Conservation (phyloP, 1,284 basidiomycete genomes). For the Cerioporus squamosus region DNA sequence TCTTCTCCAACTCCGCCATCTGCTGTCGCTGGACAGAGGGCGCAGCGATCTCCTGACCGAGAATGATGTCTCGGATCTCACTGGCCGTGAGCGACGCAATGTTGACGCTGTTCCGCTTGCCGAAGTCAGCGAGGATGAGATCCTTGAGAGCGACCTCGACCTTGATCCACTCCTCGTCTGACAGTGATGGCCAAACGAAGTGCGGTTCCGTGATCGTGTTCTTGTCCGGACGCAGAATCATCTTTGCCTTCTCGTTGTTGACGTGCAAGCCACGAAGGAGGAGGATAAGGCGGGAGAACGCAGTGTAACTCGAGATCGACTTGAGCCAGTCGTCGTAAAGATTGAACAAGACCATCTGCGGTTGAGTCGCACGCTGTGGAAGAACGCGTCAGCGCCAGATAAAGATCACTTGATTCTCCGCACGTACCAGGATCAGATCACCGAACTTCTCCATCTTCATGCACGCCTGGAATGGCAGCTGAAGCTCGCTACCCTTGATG, state of each 20-base stretch:
- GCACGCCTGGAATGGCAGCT: conserved; percentile 98
- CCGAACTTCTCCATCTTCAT: conserved; percentile 99
- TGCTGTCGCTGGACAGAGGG: conserved; percentile 95
- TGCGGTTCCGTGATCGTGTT: conserved; percentile 97
- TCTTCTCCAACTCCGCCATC: conserved; percentile 99
- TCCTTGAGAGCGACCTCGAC: conserved; percentile 98
- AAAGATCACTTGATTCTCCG: not conserved
- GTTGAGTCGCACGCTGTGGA: conserved; percentile 86
- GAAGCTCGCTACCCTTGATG: conserved; percentile 98
- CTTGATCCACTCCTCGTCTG: conserved; percentile 99
- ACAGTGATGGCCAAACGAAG: conserved; percentile 96
- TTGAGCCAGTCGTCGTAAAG: conserved; percentile 99
- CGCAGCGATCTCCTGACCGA: conserved; percentile 96
- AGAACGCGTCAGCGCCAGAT: conserved; percentile 4
- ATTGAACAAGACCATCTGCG: conserved; percentile 99
- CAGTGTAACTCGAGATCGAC: conserved; percentile 98
- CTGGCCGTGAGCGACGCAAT: conserved; percentile 96
- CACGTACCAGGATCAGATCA: conserved; percentile 85
- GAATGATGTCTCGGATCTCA: conserved; percentile 96
- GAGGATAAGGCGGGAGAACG: conserved; percentile 97
- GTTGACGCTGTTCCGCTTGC: conserved; percentile 99
- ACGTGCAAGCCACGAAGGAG: conserved; percentile 96
- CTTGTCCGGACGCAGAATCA: conserved; percentile 91
- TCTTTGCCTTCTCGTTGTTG: conserved; percentile 99
- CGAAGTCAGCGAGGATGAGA: conserved; percentile 94